Percentiles rank a stretch among this genome's conserved stretches.
phyloP scores from a whole-genome alignment of 345 rosid species.

The Populus ilicifolia region DNA sequence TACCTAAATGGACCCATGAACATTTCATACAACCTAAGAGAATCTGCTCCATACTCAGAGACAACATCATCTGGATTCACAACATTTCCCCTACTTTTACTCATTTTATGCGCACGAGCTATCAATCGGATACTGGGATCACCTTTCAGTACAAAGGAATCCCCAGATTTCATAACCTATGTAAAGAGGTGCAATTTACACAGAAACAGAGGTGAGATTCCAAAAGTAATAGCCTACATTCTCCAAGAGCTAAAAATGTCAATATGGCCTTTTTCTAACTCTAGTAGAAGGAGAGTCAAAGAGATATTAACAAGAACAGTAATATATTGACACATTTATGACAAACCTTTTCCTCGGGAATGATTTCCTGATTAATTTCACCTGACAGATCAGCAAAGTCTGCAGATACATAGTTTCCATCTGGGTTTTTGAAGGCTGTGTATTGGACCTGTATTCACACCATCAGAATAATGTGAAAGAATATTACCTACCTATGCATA shows the following conservation, averaged over 20 bases:
- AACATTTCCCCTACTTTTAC: slow-evolving; percentile 97
- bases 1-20: slow-evolving; percentile 99
- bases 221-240: background rate
- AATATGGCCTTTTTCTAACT: background rate
- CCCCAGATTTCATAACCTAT: slow-evolving; percentile 75
- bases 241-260: background rate
- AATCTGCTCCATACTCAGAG: slow-evolving; percentile 88
- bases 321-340: slow-evolving; percentile 14
- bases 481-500: slow-evolving; percentile 8
- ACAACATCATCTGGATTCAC: slow-evolving; percentile 91
- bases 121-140: slow-evolving; percentile 50
- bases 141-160: slow-evolving; percentile 67
- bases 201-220: background rate
- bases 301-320: background rate
- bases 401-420: slow-evolving; percentile 71
- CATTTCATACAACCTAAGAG: slow-evolving; percentile 92
- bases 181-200: slow-evolving; percentile 3
- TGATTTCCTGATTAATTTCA: slow-evolving; percentile 54
- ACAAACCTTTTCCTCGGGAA: slow-evolving; percentile 67
- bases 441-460: slow-evolving; percentile 70
- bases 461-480: slow-evolving; percentile 20
- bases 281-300: background rate
- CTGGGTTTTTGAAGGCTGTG: slow-evolving; percentile 60
- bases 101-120: slow-evolving; percentile 88
- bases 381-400: slow-evolving; percentile 38